Evolutionary conservation across 352 stramenopile species (phyloP), one percentile per base, ranked within the genome.

Genomic region (Globisporangium acanthophoron): DNA sequence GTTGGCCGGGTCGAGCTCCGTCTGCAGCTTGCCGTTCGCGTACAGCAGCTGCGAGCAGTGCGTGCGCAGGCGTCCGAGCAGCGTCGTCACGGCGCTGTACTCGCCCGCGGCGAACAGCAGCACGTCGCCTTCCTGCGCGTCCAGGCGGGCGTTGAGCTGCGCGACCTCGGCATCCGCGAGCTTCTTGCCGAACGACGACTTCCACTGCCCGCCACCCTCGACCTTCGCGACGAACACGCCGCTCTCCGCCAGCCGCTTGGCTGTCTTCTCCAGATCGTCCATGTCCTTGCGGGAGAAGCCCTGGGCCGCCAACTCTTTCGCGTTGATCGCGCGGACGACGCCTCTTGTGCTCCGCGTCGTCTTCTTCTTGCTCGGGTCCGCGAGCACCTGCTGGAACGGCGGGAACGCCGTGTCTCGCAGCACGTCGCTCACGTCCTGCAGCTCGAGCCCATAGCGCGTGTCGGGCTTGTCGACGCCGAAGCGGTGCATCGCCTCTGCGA

Each of bases 391-490:
- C 39, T 78, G 71, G 54, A 91, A 89, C 12, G 65, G 61, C 13
- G 48, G 46, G 43, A 89, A 88, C 15, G 76, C 64, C 21, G 64
- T 75, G 3, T 48, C 40, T 35, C 69, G 54, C 15, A 92, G 47
- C 18, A 73, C 9, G 33, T 84, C 67, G 31, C 64, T 64, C 9
- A 89, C 69, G 59, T 92, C 79, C 47, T 74, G 53, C 3, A 94
- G 68, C 59, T 91, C 80, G 6, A 94, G 62, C 2, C 72, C 80
- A 50, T 87, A 92, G 5, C 87, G 82, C 41, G 79, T 92, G 60
- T 96, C 86, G 0, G 86, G 88, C 56, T 94, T 94, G 69, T 96
- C 88, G 0, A 93, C 85, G 20, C 86, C 86, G 62, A 74, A 96
- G 44, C 76, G 77, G 33, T 87, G 65, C 80, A 96, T 90, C 6